These are phyloP conservation scores for Coemansia sp. DNA, from an alignment of 192 early-diverging fungal genomes.

Conservation along the genomic window DNA sequence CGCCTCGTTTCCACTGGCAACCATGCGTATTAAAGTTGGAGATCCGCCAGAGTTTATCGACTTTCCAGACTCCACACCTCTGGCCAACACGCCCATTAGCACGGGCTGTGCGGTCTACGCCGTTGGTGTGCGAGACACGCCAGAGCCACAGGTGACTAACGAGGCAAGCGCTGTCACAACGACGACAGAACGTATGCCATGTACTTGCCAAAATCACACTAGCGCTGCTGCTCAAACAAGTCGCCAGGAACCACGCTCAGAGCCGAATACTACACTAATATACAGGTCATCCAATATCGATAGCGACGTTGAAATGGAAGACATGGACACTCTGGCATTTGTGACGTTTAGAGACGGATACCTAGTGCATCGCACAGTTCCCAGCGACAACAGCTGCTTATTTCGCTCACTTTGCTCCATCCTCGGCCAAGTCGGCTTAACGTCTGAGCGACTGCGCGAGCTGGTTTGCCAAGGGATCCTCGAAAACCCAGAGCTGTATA, in stretches of 20 bases:
- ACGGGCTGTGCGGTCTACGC: neutral
- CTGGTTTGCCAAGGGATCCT: constrained; percentile 51
- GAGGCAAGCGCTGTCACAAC: neutral
- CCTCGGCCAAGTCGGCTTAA: constrained; percentile 21
- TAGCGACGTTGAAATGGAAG: neutral
- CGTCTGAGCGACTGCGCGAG: constrained; percentile 28
- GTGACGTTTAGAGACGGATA: constrained; percentile 26
- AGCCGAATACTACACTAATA: neutral
- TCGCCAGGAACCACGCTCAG: neutral
- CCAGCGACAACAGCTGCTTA: constrained; percentile 67
- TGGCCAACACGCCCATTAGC: constrained; percentile 23
- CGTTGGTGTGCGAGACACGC: neutral
- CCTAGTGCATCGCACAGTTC: constrained; percentile 38
- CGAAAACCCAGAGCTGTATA: constrained; percentile 56
- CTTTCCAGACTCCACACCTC: constrained; percentile 26
- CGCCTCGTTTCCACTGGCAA: constrained; percentile 13
- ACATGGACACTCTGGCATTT: neutral
- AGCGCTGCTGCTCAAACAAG: neutral
- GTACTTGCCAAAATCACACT: neutral
- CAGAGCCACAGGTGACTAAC: neutral
- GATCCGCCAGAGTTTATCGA: constrained; percentile 25
- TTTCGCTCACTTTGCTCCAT: constrained; percentile 59
- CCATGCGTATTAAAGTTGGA: constrained; percentile 28
- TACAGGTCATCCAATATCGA: neutral
- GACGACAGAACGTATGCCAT: neutral